Evolutionary conservation across 306 rosid species (phyloP), one percentile per base, ranked within the genome.

Genomic region (Coriaria nepalensis): DNA sequence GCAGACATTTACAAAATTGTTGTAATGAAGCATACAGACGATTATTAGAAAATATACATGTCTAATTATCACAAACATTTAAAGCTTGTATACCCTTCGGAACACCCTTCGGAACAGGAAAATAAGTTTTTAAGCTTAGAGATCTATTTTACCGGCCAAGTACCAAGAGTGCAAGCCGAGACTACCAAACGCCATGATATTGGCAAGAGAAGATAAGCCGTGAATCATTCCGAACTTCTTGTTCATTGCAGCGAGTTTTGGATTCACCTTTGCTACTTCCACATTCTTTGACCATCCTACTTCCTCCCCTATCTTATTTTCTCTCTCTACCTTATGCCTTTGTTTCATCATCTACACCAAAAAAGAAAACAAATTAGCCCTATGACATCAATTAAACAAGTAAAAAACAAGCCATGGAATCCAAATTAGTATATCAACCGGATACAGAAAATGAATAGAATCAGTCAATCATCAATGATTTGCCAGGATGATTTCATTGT

Each of bases 171-270:
- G 98, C 76, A 85, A 64, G 13, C 96, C 94, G 56, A 92, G 94
- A 79, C 94, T 62, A 29, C 98, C 96, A 64, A 85, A 85, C 8
- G 98, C 64, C 79, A 92, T 56, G 66, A 92, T 85, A 65, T 92
- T 92, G 13, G 98, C 96, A 13, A 92, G 94, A 35, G 98, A 85
- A 45, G 98, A 92, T 43, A 92, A 62, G 35, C 98, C 98, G 53
- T 92, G 98, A 73, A 92, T 78, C 98, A 92, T 85, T 57, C 98
- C 98, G 12, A 92, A 92, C 60, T 85, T 92, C 87, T 92, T 92
- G 56, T 92, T 85, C 93, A 92, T 85, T 45, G 94, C 93, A 45
- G 82, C 80, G 44, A 92, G 94, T 72, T 85, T 78, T 32, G 98
- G 94, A 52, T 92, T 82, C 61, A 35, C 68, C 66, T 85, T 82